These are phyloP conservation scores for Hanseniaspora taiwanica DNA, from an alignment of 805 yeast species.

Conservation along the genomic window DNA sequence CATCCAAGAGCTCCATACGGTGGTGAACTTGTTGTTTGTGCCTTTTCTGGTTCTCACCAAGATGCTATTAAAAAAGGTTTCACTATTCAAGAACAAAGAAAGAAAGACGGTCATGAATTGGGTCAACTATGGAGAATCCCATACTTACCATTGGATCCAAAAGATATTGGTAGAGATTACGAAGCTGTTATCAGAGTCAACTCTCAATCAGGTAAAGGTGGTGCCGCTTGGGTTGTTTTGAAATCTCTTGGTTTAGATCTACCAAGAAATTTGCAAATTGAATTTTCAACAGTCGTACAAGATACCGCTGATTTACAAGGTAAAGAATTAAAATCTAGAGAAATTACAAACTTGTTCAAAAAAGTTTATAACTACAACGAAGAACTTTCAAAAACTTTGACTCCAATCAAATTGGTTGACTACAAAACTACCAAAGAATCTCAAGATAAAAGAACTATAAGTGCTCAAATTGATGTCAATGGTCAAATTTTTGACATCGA, in stretches of 20 bases:
- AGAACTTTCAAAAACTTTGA: constrained; percentile 15
- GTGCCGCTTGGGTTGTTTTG: constrained; percentile 72
- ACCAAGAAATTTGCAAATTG: constrained; percentile 59
- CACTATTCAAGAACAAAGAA: constrained; percentile 37
- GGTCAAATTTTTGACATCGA: constrained; percentile 24
- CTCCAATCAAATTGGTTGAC: constrained; percentile 25
- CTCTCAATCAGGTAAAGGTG: constrained; percentile 82
- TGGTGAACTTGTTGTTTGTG: constrained; percentile 67
- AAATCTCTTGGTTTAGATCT: constrained; percentile 59
- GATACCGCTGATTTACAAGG: constrained; percentile 49
- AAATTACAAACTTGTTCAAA: constrained; percentile 46
- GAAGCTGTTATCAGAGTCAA: constrained; percentile 76
- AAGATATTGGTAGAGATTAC: constrained; percentile 67
- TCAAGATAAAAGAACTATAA: constrained; percentile 24
- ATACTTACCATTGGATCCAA: constrained; percentile 68
- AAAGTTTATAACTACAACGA: constrained; percentile 37
- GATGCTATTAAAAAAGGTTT: constrained; percentile 62
- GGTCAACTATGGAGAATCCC: constrained; percentile 46
- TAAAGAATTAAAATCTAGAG: constrained; percentile 55
- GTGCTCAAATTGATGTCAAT: constrained; percentile 28
- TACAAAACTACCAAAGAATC: constrained; percentile 19
- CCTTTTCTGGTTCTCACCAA: constrained; percentile 64
- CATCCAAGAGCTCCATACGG: constrained; percentile 71
- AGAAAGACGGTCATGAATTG: constrained; percentile 32
- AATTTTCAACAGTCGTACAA: constrained; percentile 55